Base-by-base conservation (phyloP, 495 filamentous ascomycete genomes). In the Tuber brumale region DNA sequence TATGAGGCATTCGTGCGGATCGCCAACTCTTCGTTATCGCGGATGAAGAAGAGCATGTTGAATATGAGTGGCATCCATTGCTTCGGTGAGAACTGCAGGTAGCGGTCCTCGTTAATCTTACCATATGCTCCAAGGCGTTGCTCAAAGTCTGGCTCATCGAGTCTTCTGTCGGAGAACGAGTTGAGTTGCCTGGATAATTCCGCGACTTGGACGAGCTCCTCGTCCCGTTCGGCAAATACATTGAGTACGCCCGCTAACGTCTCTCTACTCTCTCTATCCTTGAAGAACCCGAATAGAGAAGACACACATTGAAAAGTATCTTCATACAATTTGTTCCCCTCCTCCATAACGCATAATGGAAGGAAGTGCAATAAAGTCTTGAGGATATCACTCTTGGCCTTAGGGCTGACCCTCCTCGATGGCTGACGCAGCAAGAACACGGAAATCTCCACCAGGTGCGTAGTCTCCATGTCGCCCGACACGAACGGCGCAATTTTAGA, bases 1-100 rank as follows among this genome's bases (percentile, higher is more conserved):
- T 93, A 91, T 0, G 93, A 91, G 18, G 96, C 92, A 81, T 93
- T 97, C n/a, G 81, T 83, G 76, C 97, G 85, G 43, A 97, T 92
- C 61, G 92, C 91, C 73, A 95, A 88, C 81, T 99, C 95, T 72
- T 97, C 94, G 66, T 91, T 90, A 80, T 96, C 91, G 80, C 89
- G 91, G 79, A 97, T 90, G 81, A 91, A 95, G 85, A 89, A 97
- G 3, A 97, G 86, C 88, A 97, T 90, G 81, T 98, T 98, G 84
- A 91, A 91, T 3, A 98, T 83, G 44, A 98, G 85, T n/a, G 96
- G 94, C 75, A 89, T 87, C 96, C 95, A 99, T 81, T 97, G 92
- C 76, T 88, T 89, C n/a, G 90, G 83, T 5, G 87, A 91, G 48
- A 94, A 89, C 0, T 84, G 85, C 1, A 76, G 78, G 48, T 86